Evolutionary conservation across 1,284 basidiomycete species (phyloP).

Genomic region (Trichosporon sp.): DNA sequence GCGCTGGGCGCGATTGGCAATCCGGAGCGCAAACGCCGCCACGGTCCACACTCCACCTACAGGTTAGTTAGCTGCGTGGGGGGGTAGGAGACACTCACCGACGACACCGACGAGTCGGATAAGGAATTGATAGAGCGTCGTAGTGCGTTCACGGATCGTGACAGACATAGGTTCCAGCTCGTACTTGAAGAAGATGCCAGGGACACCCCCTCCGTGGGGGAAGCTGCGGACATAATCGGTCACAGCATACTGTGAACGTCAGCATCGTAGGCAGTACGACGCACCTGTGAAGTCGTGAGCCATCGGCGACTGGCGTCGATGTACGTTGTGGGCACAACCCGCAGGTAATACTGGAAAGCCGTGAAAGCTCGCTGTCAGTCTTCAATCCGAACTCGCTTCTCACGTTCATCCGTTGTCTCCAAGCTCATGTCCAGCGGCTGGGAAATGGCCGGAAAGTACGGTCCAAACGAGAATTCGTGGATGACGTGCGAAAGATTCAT

Average conservation of each 20-base stretch:
- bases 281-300: constrained; percentile 67
- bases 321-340: constrained; percentile 92
- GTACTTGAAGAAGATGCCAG: constrained; percentile 96
- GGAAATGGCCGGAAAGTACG: constrained; percentile 91
- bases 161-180: constrained; percentile 89
- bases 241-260: constrained; percentile 76
- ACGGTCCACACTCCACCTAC: constrained; percentile 58
- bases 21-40: constrained; percentile 53
- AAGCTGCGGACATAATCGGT: constrained; percentile 85
- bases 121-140: constrained; percentile 74
- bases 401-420: constrained; percentile 77
- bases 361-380: constrained; percentile 68
- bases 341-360: constrained; percentile 94
- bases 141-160: constrained; percentile 83
- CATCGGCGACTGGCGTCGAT: constrained; percentile 66
- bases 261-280: constrained; percentile 5
- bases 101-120: constrained; percentile 64
- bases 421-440: constrained; percentile 92
- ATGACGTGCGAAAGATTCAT: constrained; percentile 98
- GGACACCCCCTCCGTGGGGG: constrained; percentile 75
- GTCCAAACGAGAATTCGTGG: constrained; percentile 94
- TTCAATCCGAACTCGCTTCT: constrained; percentile 49
- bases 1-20: constrained; percentile 54
- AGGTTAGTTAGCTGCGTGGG: neutral
- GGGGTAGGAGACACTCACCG: constrained; percentile 37